Conservation (phyloP, 208 protist species). For the Leishmania turanica region DNA sequence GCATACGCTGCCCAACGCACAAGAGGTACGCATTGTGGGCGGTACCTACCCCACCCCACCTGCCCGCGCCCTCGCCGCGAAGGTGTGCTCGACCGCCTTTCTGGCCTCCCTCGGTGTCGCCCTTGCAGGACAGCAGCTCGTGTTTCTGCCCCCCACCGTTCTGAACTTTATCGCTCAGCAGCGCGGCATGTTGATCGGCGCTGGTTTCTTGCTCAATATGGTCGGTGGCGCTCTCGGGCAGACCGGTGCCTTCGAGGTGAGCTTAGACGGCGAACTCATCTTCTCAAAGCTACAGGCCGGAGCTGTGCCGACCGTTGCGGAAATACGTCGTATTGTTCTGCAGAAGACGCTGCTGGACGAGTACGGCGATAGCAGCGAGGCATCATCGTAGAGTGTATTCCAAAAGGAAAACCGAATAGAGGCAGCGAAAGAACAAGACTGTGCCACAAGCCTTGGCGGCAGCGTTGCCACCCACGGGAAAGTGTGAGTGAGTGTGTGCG, state of each 20-base stretch:
- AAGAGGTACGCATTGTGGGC: constrained; percentile 45
- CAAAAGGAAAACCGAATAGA: neutral
- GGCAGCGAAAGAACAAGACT: neutral
- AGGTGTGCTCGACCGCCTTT: constrained; percentile 41
- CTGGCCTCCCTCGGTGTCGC: constrained; percentile 40
- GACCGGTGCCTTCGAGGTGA: constrained; percentile 78
- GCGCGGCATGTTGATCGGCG: constrained; percentile 48
- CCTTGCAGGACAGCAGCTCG: constrained; percentile 36
- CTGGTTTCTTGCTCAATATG: constrained; percentile 66
- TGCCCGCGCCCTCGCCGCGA: constrained; percentile 30
- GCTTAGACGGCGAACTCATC: constrained; percentile 59
- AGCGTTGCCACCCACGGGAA: neutral
- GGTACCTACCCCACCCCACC: constrained; percentile 55
- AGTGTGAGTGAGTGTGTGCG: neutral
- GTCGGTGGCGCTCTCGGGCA: constrained; percentile 42
- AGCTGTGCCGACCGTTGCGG: constrained; percentile 25
- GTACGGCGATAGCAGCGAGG: constrained; percentile 18
- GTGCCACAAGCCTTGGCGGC: neutral
- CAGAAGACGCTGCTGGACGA: constrained; percentile 43
- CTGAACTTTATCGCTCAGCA: constrained; percentile 38
- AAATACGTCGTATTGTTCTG: constrained; percentile 40
- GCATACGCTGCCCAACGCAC: constrained; percentile 33
- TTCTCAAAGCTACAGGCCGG: constrained; percentile 70
- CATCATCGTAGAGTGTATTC: constrained; percentile 5
- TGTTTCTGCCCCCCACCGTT: constrained; percentile 33